Base-by-base conservation (phyloP, 2,329 filamentous ascomycete species). In the Penicillium brevicompactum region DNA sequence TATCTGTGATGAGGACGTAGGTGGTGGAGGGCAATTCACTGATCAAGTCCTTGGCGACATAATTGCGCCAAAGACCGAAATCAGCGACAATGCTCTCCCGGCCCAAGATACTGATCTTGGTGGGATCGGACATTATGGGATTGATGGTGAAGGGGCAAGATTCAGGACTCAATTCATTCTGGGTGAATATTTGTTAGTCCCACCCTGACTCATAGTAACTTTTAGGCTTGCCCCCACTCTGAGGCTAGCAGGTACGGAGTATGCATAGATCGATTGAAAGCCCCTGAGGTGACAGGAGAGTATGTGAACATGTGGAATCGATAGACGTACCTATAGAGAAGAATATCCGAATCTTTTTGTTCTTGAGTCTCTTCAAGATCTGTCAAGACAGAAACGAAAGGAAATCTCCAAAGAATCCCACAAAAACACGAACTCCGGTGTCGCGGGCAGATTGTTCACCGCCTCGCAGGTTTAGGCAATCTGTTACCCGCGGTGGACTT, bases 1-100 rank as follows among this genome's bases (percentile, higher is more conserved):
- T 96, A 77, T 99, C 94, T 74, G 94, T 97, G 68, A 99, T 90
- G 58, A 99, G 87, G 55, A 97, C 89, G 73, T 97, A 99, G 58
- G 93, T 97, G 16, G 92, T 95, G 18, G 92, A 94, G 48, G 84
- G 76, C 57, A 94, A 81, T 71, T 88, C 90, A 52, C 82, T 77
- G 59, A 97, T 80, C 53, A 99, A 82, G 75, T 99, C 93, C 64
- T 87, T 78, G 50, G 87, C 86, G 60, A 97, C 87, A 72, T 90
- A 94, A 70, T 83, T 83, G 60, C 88, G 84, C 91, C 92, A 97
- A 53, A 99, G 84, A 62, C 89, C 91, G 72, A 96, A 91, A 72
- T 97, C 91, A 68, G 97, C 88, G 61, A 97, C 82, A 66, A 99
- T 97, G 69, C 88, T 89, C 65, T 96, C 91, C 69, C 90, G 89